Conservation (phyloP, 1,139 yeast genomes). For the Taphrina flavorubra region DNA sequence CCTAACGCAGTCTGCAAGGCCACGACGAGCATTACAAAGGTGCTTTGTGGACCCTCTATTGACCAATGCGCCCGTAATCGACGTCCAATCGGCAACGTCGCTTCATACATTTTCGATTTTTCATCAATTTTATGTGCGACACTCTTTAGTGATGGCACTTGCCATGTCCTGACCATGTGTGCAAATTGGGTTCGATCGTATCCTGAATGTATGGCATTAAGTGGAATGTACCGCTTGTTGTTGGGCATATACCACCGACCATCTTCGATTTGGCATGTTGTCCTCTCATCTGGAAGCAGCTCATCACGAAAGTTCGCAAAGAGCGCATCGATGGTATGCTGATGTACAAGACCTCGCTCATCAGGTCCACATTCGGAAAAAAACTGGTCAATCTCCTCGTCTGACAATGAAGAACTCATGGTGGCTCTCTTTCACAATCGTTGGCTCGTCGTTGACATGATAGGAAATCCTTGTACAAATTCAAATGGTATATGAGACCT, state of each 20-base stretch:
- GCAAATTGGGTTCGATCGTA: neutral
- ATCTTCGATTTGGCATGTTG: neutral
- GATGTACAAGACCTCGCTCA: neutral
- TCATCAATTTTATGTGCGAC: neutral
- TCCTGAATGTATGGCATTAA: neutral
- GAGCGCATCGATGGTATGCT: constrained; percentile 1
- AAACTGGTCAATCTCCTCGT: constrained; percentile 1
- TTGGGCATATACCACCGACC: neutral
- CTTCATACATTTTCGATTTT: constrained; percentile 14
- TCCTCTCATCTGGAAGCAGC: neutral
- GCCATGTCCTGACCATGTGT: constrained; percentile 2
- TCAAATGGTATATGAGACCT: too few relatives aligned
- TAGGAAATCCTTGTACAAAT: too few relatives aligned
- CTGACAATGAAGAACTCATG: neutral
- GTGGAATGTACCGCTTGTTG: neutral
- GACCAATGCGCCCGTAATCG: constrained; percentile 24
- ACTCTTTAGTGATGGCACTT: constrained; percentile 1
- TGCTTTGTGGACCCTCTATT: constrained; percentile 26
- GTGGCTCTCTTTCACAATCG: too few relatives aligned
- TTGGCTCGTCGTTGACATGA: too few relatives aligned
- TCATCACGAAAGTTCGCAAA: neutral
- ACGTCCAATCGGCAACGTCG: constrained; percentile 14
- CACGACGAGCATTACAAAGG: constrained; percentile 18
- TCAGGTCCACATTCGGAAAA: constrained; percentile 8
- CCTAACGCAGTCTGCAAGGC: constrained; percentile 12